Base-by-base conservation (phyloP, 495 filamentous ascomycete species). In the Penicillium cosmopolitanum region DNA sequence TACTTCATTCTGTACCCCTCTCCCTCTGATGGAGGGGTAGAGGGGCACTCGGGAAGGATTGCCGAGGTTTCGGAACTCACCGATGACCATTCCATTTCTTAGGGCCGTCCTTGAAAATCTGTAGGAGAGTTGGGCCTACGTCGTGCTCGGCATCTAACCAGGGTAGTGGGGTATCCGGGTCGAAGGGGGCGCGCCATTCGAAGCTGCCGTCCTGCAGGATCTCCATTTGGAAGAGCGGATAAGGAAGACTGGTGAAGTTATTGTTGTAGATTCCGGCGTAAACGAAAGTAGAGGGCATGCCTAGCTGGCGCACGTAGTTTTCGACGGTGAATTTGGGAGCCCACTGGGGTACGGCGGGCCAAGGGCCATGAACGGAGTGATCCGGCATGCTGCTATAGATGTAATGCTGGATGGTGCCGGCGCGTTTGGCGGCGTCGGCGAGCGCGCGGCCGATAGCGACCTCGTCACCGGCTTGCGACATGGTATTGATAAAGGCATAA, bases 221-320 rank as follows among this genome's bases (percentile, higher is more conserved):
- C 67, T 96, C 91, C 89, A 96, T 96, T 73, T 92, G 91, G 76
- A 96, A 96, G 8, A 98, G 80, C 2, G 95, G 95, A 71, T 96
- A 97, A 0, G 88, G 90, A 25, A 97, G 81, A 57, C 89, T 92
- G 10, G 93, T 97, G 77, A 98, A 98, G 73, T 98, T 98, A 74
- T 98, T 98, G 77, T 97, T 96, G 79, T 98, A 98, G 64, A 97
- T 97, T 42, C 95, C 95, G 31, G 92, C 89, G 71, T 97, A 98
- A 61, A 97, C 86, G 63, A 97, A 97, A 8, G 94, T 97, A 1
- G 92, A 85, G 0, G 93, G 91, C 8, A 97, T 77, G 3, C 85
- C 89, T 47, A 96, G 83, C 69, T 92, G 86, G 28, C 90, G 88
- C 47, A 96, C 82, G 69, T 97, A 97, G 54, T 93, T 88, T 77